Percentiles rank a stretch among this genome's conserved stretches.
These are phyloP conservation scores for Pachyrhizus erosus DNA, from an alignment of 306 rosid genomes.

Conservation along the genomic window DNA sequence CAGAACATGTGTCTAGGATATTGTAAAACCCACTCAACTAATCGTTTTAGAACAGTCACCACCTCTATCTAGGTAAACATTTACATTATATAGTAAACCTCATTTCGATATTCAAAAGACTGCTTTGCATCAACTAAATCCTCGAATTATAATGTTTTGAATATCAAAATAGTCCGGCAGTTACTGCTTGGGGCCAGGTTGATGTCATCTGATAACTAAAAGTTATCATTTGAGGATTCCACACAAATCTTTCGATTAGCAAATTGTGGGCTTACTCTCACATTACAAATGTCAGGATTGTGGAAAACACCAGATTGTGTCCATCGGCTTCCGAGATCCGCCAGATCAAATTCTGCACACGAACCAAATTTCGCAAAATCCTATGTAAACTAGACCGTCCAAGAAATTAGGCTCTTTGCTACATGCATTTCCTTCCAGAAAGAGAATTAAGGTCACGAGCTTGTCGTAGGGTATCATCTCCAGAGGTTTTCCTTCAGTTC, in stretches of 20 bases:
- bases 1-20: not conserved
- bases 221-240: not conserved
- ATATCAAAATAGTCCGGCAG: not conserved
- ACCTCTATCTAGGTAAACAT: not conserved
- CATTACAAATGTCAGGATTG: not conserved
- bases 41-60: not conserved
- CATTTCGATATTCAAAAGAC: not conserved
- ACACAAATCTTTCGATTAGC: not conserved
- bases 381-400: not conserved
- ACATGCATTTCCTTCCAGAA: conserved; percentile 12
- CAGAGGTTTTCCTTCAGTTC: not conserved
- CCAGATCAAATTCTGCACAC: not conserved
- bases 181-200: not conserved
- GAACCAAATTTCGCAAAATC: conserved; percentile 4
- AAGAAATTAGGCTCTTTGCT: not conserved
- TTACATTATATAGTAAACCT: not conserved
- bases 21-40: not conserved
- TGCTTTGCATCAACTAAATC: conserved; percentile 6
- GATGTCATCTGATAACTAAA: not conserved
- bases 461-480: not conserved
- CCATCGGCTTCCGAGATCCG: not conserved
- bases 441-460: conserved; percentile 23
- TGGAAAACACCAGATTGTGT: not conserved
- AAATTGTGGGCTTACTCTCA: not conserved
- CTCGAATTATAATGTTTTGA: not conserved